Evolutionary conservation across 345 rosid species (phyloP).

Genomic region (Bretschneidera sinensis): DNA sequence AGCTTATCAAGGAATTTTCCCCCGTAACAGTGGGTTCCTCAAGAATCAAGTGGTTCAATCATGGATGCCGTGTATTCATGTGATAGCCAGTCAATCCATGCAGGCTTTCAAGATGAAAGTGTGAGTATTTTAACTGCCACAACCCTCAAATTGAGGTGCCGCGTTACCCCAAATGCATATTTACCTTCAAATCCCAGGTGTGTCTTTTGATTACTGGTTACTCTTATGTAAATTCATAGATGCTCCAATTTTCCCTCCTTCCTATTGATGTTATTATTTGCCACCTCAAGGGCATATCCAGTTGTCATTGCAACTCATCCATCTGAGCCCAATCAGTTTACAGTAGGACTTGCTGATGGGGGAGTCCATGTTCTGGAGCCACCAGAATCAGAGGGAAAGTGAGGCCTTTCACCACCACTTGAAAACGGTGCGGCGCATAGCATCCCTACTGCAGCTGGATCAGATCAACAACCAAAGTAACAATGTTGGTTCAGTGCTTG

Average conservation of each 20-base stretch:
- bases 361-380: conserved; percentile 41
- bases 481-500: too few relatives aligned
- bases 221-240: neutral
- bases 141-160: conserved; percentile 30
- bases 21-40: conserved; percentile 35
- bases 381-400: conserved; percentile 31
- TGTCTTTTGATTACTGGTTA: neutral
- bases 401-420: conserved; percentile 28
- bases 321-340: conserved; percentile 35
- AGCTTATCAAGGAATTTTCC: neutral
- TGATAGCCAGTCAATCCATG: conserved; percentile 39
- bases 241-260: too few relatives aligned
- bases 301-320: conserved; percentile 39
- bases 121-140: conserved; percentile 31
- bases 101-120: conserved; percentile 37
- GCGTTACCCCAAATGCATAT: conserved; percentile 33
- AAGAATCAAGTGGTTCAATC: conserved; percentile 30
- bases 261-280: neutral
- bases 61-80: conserved; percentile 42
- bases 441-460: conserved; percentile 27
- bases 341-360: conserved; percentile 37
- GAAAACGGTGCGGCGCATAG: conserved; percentile 34
- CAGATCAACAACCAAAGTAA: conserved; percentile 37
- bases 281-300: conserved; percentile 33
- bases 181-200: conserved; percentile 37